Evolutionary conservation across 2,329 filamentous ascomycete species (phyloP), one percentile per base, ranked within the genome.

Genomic region (Phyllosticta ampelicida): DNA sequence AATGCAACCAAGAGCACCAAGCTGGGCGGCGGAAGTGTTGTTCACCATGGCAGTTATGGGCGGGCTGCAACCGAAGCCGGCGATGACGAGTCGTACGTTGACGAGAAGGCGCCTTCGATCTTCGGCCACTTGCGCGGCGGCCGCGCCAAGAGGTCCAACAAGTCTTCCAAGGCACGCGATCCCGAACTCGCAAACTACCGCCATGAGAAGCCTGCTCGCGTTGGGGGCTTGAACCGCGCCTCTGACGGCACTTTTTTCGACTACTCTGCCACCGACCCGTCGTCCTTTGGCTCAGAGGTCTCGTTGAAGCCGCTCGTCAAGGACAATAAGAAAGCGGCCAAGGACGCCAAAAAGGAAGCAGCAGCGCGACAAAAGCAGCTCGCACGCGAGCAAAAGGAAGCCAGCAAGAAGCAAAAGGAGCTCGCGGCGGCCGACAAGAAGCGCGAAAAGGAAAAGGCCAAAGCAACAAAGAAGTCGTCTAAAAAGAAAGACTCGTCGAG

Each of bases 141-240:
- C 54, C 70, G 71, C 18, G 70, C 80, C 70, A 79, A 79, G 1
- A 78, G 83, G 19, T 44, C 13, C 11, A 78, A 78, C 65, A 78
- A 79, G 63, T 74, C 78, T 68, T 79, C 81, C 65, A 77, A 80
- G 65, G 61, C 73, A 70, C 58, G 68, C 48, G 77, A 80, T 63
- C 72, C 72, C 52, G 86, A 94, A 61, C 82, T 97, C 58, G 83
- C 86, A 60, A 83, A 83, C 30, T 97, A 97, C 77, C 87, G 91
- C 21, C 81, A 90, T 67, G 92, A 97, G 75, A 89, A 86, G 70
- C 78, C 90, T 1, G 92, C 92, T 0, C 82, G 87, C 55, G 90
- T 97, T 1, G 92, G 92, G 36, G 92, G 92, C 19, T 76, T 97
- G 71, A 97, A 97, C 74, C 85, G 86, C 65, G 79, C 87, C 64